phyloP scores from a whole-genome alignment of 2,329 filamentous ascomycete genomes.

The Trichoderma brevicompactum region DNA sequence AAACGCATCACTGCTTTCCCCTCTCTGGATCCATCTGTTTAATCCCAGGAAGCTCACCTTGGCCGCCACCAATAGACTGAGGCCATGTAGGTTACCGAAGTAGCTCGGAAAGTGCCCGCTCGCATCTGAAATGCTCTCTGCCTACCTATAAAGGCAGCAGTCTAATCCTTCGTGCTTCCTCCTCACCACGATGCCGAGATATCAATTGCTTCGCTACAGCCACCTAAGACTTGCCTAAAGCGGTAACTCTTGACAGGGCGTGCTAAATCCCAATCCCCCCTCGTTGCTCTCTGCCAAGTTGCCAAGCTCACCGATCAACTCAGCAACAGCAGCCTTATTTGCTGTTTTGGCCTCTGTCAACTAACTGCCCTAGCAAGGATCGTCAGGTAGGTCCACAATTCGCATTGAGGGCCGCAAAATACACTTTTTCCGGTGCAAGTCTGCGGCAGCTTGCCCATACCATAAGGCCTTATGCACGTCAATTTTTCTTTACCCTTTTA shows the following conservation, averaged over 20 bases:
- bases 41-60: too few relatives aligned
- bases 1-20: background rate
- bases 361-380: conserved; percentile 4
- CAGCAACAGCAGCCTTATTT: background rate
- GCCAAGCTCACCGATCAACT: conserved; percentile 6
- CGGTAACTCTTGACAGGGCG: background rate
- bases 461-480: conserved; percentile 25
- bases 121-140: too few relatives aligned
- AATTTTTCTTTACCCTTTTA: conserved; percentile 5
- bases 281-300: background rate
- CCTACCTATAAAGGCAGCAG: too few relatives aligned
- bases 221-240: too few relatives aligned
- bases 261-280: background rate
- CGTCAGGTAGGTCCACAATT: conserved; percentile 10
- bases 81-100: too few relatives aligned
- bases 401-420: background rate
- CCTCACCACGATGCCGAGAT: too few relatives aligned
- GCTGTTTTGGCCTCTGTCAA: background rate
- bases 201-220: too few relatives aligned
- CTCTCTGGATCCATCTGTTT: background rate
- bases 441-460: conserved; percentile 8
- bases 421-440: background rate
- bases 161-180: too few relatives aligned
- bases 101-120: too few relatives aligned
- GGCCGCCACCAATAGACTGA: too few relatives aligned